Percentiles rank a stretch among this genome's conserved stretches.
These are phyloP conservation scores for Echium plantagineum DNA, from an alignment of 257 asterid species.

Conservation along the genomic window DNA sequence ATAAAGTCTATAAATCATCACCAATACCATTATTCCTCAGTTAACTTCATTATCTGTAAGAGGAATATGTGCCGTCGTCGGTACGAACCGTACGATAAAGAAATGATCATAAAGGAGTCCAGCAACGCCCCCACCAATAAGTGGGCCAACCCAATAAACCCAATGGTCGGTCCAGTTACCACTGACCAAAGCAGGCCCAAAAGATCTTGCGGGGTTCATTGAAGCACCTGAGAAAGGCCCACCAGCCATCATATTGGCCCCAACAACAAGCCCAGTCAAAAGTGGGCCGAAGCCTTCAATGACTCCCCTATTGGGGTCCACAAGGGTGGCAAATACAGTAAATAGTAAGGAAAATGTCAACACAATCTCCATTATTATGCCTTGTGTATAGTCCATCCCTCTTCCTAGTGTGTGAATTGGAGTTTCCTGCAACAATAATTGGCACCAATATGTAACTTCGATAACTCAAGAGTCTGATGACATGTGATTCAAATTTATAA, in stretches of 20 bases:
- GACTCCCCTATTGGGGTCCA: constrained; percentile 82
- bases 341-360: constrained; percentile 73
- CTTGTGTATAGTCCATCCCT: constrained; percentile 55
- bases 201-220: constrained; percentile 92
- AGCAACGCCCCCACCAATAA: constrained; percentile 84
- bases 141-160: constrained; percentile 95
- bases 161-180: constrained; percentile 93
- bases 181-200: constrained; percentile 79
- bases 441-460: no score
- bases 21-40: constrained; percentile 8
- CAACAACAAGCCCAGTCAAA: constrained; percentile 72
- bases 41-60: constrained; percentile 33
- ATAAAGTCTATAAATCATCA: neutral
- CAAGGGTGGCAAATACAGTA: constrained; percentile 82
- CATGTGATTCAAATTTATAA: no score
- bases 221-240: constrained; percentile 91
- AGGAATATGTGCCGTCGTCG: constrained; percentile 50
- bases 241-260: constrained; percentile 92
- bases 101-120: constrained; percentile 68
- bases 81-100: constrained; percentile 53
- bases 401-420: constrained; percentile 74
- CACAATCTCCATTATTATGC: constrained; percentile 70
- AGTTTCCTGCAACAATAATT: constrained; percentile 27
- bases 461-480: no score
- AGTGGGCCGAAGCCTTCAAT: constrained; percentile 84